Evolutionary conservation across 2,329 filamentous ascomycete species (phyloP), one percentile per base, ranked within the genome.

Genomic region (Cladosporium colombiae): DNA sequence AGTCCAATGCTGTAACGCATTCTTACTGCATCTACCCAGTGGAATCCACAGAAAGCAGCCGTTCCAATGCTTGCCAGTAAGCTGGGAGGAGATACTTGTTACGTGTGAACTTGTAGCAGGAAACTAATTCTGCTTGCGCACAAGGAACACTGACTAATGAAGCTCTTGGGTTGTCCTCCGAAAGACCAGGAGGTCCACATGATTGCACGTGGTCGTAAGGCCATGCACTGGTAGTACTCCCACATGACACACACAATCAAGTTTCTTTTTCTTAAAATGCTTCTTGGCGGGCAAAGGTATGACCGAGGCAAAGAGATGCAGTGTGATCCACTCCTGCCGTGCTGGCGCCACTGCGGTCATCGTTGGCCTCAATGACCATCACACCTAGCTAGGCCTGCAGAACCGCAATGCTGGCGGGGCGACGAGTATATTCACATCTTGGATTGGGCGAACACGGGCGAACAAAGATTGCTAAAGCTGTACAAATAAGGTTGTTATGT

Each of bases 281-380:
- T 16, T 49, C 57, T 60, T 49, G 57, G 57, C 57, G 35, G 25
- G 37, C 40, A 53, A 11, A 53, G 6, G 6, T 44, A 44, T 44
- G 37, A n/a, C 50, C 50, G 50, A 53, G 50, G 50, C 37, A 44
- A 44, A 44, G 37, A 44, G 8, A 3, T 31, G 50, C 16, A 27
- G 25, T 27, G 27, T n/a, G n/a, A n/a, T 14, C 50, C 50, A 29
- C 50, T 52, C 49, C n/a, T n/a, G 37, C 5, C 33, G 25, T 31
- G 50, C 50, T 53, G 50, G 29, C 50, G 27, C 50, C 50, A 53
- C 50, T 53, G 16, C 50, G 29, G 27, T 53, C 50, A 53, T 53
- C 49, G 29, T 6, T 5, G 50, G 37, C 37, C 37, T 44, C 37
- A 16, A 44, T 44, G 37, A n/a, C 37, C 18, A n/a, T 44, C 18